Evolutionary conservation across 2,329 filamentous ascomycete genomes (phyloP).

Genomic region (Pseudodiploospora longispora): DNA sequence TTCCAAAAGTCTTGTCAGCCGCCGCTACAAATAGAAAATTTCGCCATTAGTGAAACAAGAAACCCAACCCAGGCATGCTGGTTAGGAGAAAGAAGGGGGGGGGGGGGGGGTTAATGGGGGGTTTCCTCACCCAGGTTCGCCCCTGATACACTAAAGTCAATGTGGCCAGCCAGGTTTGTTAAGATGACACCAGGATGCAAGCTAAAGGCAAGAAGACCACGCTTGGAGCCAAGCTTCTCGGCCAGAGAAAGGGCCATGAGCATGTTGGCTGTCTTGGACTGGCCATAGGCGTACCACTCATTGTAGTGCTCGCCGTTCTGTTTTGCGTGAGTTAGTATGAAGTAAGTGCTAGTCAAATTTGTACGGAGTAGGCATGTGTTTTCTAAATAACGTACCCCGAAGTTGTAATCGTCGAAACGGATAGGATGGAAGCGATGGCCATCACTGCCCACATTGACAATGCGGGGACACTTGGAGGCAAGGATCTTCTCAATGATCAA

Average conservation of each 20-base stretch:
- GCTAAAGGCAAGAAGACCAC: constrained; percentile 24
- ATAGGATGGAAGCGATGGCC: constrained; percentile 34
- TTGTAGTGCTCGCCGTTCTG: constrained; percentile 22
- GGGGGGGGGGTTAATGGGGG: no score
- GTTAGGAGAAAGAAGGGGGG: no score
- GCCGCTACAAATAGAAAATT: no score
- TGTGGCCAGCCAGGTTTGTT: constrained; percentile 15
- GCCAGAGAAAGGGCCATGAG: constrained; percentile 19
- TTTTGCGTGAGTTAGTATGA: background rate
- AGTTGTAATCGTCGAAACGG: constrained; percentile 36
- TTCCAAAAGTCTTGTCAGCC: no score
- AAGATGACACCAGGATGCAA: constrained; percentile 26
- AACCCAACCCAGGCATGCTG: constrained; percentile 11
- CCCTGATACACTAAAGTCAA: constrained; percentile 10
- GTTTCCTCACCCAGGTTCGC: background rate
- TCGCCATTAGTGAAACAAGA: no score
- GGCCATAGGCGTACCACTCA: constrained; percentile 18
- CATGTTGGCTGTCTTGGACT: constrained; percentile 4
- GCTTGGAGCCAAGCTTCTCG: constrained; percentile 19
- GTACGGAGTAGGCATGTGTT: no score
- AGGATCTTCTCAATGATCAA: constrained; percentile 24
- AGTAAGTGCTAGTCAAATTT: no score
- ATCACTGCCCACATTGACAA: constrained; percentile 33
- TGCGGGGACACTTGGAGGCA: constrained; percentile 15
- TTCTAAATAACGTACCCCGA: constrained; percentile 17